These are phyloP conservation scores for Aureobasidium uvarum DNA, from an alignment of 2,329 filamentous ascomycete genomes.

Conservation along the genomic window DNA sequence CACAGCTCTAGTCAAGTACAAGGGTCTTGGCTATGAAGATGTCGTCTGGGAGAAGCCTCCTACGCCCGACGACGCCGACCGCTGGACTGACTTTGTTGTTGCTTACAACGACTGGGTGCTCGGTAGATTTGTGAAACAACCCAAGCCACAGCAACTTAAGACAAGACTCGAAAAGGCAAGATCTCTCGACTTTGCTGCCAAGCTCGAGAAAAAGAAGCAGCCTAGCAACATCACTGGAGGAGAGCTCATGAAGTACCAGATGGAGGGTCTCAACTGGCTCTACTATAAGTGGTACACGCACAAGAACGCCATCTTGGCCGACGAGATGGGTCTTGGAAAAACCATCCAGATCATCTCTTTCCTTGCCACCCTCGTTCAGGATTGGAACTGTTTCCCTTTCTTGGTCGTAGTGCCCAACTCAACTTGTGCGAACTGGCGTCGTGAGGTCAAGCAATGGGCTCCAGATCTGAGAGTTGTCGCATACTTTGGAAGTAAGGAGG, in stretches of 20 bases:
- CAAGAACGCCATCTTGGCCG: conserved; percentile 86
- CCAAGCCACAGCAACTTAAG: conserved; percentile 56
- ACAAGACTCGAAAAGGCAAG: conserved; percentile 69
- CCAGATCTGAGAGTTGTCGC: conserved; percentile 84
- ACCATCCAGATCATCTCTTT: conserved; percentile 90
- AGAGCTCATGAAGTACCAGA: conserved; percentile 87
- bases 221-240: conserved; percentile 72
- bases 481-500: conserved; percentile 75
- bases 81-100: conserved; percentile 74
- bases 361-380: conserved; percentile 64
- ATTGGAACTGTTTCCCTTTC: conserved; percentile 80
- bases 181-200: conserved; percentile 61
- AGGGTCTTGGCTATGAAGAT: conserved; percentile 87
- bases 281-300: conserved; percentile 82
- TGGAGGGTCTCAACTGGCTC: conserved; percentile 93
- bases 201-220: conserved; percentile 67
- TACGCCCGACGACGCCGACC: conserved; percentile 58
- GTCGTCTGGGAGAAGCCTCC: conserved; percentile 87
- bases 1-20: conserved; percentile 81
- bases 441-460: conserved; percentile 92
- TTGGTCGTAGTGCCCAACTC: conserved; percentile 91
- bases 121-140: conserved; percentile 69
- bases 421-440: conserved; percentile 95
- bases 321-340: conserved; percentile 98
- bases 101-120: conserved; percentile 86